phyloP scores from a whole-genome alignment of 805 yeast genomes.

The Yamadazyma paraphyllophila region DNA sequence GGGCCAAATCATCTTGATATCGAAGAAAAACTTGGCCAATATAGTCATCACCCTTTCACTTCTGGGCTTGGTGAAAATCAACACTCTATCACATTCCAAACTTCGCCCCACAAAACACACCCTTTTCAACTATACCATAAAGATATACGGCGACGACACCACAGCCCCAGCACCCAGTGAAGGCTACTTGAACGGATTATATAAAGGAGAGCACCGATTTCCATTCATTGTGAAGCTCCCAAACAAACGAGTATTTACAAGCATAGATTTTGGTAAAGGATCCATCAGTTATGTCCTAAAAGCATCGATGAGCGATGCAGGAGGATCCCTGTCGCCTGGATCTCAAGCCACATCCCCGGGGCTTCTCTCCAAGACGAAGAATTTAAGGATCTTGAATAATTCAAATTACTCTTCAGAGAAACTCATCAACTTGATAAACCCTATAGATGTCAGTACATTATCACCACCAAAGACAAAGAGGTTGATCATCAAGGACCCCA shows the following conservation, averaged over 20 bases:
- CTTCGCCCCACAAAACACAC: conserved; percentile 50
- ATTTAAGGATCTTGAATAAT: conserved; percentile 23
- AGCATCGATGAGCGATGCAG: conserved; percentile 40
- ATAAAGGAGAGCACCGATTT: conserved; percentile 82
- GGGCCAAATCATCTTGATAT: conserved; percentile 59
- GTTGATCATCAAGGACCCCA: conserved; percentile 58
- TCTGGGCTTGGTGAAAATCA: conserved; percentile 56
- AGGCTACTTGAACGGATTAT: conserved; percentile 47
- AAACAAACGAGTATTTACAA: conserved; percentile 63
- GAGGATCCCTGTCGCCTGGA: conserved; percentile 1
- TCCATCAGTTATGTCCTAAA: conserved; percentile 64
- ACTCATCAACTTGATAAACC: conserved; percentile 60
- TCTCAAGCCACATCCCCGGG: conserved; percentile 13
- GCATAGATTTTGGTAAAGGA: conserved; percentile 84
- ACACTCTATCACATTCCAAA: conserved; percentile 51
- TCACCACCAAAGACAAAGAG: conserved; percentile 67
- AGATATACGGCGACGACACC: conserved; percentile 48
- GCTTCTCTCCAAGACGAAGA: conserved; percentile 22
- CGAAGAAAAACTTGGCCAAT: conserved; percentile 55
- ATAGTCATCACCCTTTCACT: conserved; percentile 53
- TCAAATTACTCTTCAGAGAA: conserved; percentile 51
- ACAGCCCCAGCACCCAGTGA: conserved; percentile 15
- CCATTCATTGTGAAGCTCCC: conserved; percentile 87
- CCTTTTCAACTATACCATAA: conserved; percentile 58
- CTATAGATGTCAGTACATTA: conserved; percentile 67